Percentiles rank a stretch among this genome's conserved stretches.
Conservation (phyloP, 768 basidiomycete species). For the Baorangia bicolor region DNA sequence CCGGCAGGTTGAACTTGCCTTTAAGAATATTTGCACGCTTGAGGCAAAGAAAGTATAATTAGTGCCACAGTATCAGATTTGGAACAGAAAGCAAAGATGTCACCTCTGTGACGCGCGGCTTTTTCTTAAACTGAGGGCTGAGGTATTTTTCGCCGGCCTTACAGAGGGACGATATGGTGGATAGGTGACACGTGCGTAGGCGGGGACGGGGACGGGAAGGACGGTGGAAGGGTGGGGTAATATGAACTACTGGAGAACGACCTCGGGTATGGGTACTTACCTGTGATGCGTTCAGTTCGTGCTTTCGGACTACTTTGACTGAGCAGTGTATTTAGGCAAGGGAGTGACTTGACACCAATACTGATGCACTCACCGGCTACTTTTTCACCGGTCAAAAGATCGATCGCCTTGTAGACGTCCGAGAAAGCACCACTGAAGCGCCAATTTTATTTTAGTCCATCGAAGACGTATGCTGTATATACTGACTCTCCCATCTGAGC, state of each 20-base stretch:
- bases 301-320: conserved; percentile 96
- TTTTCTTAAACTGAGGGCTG: conserved; percentile 93
- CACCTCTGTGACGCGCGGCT: conserved; percentile 98
- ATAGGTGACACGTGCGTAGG: conserved; percentile 12
- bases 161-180: conserved; percentile 30
- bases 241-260: conserved; percentile 28
- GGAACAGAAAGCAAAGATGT: conserved; percentile 23
- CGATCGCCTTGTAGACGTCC: conserved; percentile 94
- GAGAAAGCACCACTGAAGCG: conserved; percentile 85
- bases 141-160: conserved; percentile 93
- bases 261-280: conserved; percentile 49
- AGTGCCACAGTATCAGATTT: conserved; percentile 17
- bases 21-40: conserved; percentile 98
- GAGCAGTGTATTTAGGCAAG: conserved; percentile 16
- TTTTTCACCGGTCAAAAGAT: conserved; percentile 69
- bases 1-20: conserved; percentile 42
- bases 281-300: conserved; percentile 87
- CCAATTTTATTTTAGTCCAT: conserved; percentile 14
- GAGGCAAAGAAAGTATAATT: conserved; percentile 14
- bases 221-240: conserved; percentile 22
- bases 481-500: conserved; percentile 95
- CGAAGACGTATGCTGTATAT: not conserved
- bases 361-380: conserved; percentile 64
- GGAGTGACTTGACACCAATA: not conserved
- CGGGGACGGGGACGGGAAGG: conserved; percentile 24